Evolutionary conservation across 352 stramenopile species (phyloP).

Genomic region (Globisporangium echinulatum): DNA sequence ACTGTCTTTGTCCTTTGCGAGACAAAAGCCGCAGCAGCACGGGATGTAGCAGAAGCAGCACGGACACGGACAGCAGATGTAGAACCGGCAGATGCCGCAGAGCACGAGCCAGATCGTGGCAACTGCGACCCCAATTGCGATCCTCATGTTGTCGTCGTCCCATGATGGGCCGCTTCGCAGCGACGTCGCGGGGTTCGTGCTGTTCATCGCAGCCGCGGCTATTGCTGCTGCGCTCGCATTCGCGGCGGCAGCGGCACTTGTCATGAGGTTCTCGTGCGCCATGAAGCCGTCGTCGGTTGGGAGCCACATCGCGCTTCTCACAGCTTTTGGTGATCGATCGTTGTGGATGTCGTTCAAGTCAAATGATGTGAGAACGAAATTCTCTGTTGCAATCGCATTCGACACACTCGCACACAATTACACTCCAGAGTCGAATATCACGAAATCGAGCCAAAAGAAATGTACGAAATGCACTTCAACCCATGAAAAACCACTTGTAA

Average conservation of each 20-base stretch:
- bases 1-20: conserved; percentile 6
- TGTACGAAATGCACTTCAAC: too few species aligned
- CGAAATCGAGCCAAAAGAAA: too few species aligned
- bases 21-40: conserved; percentile 43
- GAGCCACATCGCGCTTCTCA: neutral
- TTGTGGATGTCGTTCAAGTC: too few species aligned
- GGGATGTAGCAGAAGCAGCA: conserved; percentile 16
- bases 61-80: conserved; percentile 6
- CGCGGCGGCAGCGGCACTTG: conserved; percentile 1
- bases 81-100: conserved; percentile 13
- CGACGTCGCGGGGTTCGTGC: neutral
- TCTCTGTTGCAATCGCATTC: too few species aligned
- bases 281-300: conserved; percentile 14
- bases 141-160: neutral
- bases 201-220: neutral
- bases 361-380: too few species aligned
- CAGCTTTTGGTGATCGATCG: too few species aligned
- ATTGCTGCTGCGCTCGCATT: neutral
- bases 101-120: conserved; percentile 10
- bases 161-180: neutral
- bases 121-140: neutral
- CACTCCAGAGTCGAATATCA: too few species aligned
- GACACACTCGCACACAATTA: too few species aligned
- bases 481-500: too few species aligned
- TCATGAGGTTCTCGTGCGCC: conserved; percentile 7